Conservation (phyloP, 2,329 filamentous ascomycete genomes). For the Drechslerella stenobrocha region DNA sequence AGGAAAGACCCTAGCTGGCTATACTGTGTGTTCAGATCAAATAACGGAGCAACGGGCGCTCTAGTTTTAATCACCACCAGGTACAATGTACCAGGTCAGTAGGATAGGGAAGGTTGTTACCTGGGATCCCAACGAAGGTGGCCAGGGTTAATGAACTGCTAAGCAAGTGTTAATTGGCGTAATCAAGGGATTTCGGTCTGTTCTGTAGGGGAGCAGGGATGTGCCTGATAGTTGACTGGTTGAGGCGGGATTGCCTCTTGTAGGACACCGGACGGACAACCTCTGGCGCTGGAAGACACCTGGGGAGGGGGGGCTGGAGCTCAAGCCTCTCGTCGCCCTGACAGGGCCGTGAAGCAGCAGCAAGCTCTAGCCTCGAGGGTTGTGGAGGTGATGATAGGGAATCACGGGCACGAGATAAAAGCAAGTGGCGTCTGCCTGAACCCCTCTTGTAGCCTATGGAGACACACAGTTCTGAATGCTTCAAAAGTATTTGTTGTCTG, state of each 20-base stretch:
- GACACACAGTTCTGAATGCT: conserved; percentile 30
- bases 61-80: conserved; percentile 45
- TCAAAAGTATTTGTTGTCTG: conserved; percentile 45
- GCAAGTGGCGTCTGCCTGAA: conserved; percentile 35
- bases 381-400: conserved; percentile 43
- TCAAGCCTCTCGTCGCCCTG: conserved; percentile 46
- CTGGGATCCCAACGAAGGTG: conserved; percentile 48
- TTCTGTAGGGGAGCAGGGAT: conserved; percentile 43
- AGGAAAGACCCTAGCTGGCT: conserved; percentile 45
- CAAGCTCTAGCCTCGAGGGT: conserved; percentile 29
- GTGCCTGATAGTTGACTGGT: conserved; percentile 48
- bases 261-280: conserved; percentile 44
- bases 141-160: conserved; percentile 40
- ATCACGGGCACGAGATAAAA: conserved; percentile 35
- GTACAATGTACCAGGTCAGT: conserved; percentile 36
- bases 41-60: conserved; percentile 46
- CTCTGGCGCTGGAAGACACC: conserved; percentile 34
- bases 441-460: conserved; percentile 43
- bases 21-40: conserved; percentile 46
- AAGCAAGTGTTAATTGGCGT: conserved; percentile 48
- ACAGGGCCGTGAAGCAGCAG: conserved; percentile 43
- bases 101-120: conserved; percentile 49
- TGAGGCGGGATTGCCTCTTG: conserved; percentile 47
- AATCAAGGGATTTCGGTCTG: conserved; percentile 48
- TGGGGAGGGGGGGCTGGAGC: conserved; percentile 31